Evolutionary conservation across 2,329 filamentous ascomycete species (phyloP), one percentile per base, ranked within the genome.

Genomic region (Apiospora saccharicola): DNA sequence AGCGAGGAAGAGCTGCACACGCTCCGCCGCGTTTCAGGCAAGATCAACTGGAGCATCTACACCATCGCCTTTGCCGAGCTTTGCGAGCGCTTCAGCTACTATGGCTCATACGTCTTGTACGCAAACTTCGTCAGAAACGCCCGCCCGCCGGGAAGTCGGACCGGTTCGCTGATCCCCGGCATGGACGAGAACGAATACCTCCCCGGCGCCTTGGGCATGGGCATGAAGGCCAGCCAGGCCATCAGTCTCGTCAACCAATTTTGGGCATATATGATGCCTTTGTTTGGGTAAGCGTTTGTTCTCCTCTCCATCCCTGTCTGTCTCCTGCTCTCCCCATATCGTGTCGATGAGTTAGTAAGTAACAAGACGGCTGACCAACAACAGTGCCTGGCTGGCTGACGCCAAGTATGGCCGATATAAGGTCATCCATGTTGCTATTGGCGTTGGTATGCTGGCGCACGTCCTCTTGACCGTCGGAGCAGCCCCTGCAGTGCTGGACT

Each of bases 61-160:
- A 91, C 90, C 37, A 89, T 95, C 73, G 92, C 91, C 68, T 90
- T 94, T 74, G 89, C 93, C 73, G 93, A 95, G 82, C 84, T 94
- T 72, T 93, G 91, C 83, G 93, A 95, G 83, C 90, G 92, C 68
- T 94, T 93, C 83, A 92, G 90, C 19, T 95, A 94, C 88, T 94
- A 94, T 78, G 93, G 92, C 71, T 91, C 90, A 5, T 88, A 89
- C 61, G 87, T 91, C 44, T 85, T 93, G 43, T 70, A 70, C 37
- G n/a, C 26, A 79, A 92, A 92, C 82, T 92, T 90, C 77, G 87
- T 92, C 77, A 87, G 89, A 75, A 84, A 87, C 70, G 82, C 84
- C 44, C 82, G 91, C 41, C 90, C 90, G 1, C 70, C 74, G 0
- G 86, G 85, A 22, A 91, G 89, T 6, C 85, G 77, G 30, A 90